phyloP scores from a whole-genome alignment of 1,284 basidiomycete species.

The Heliocybe sulcata region DNA sequence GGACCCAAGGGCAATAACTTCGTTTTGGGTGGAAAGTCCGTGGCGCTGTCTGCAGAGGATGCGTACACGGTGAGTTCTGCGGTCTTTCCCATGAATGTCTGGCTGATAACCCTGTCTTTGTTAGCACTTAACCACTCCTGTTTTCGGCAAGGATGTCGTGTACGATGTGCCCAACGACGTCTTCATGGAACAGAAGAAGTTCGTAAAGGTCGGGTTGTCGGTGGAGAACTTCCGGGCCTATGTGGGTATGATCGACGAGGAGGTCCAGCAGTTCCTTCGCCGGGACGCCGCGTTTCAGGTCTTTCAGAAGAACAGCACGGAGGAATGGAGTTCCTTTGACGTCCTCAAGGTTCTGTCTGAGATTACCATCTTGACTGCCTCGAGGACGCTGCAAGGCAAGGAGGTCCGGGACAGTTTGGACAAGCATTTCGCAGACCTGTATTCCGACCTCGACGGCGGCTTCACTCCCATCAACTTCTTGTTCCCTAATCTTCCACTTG shows the following conservation, averaged over 20 bases:
- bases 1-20: constrained; percentile 94
- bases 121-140: constrained; percentile 83
- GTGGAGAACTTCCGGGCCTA: constrained; percentile 90
- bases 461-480: constrained; percentile 93
- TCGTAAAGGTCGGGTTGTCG: constrained; percentile 91
- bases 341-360: constrained; percentile 77
- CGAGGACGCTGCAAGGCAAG: constrained; percentile 87
- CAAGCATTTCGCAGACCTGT: constrained; percentile 83
- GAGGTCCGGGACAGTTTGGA: constrained; percentile 81
- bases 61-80: constrained; percentile 75
- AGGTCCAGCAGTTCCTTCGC: constrained; percentile 69
- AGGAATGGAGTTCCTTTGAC: constrained; percentile 71
- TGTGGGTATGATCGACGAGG: constrained; percentile 85
- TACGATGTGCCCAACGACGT: constrained; percentile 96
- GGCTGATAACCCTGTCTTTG: constrained; percentile 5
- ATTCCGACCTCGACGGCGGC: constrained; percentile 88
- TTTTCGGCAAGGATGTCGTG: constrained; percentile 97
- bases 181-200: constrained; percentile 99
- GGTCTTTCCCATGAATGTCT: constrained; percentile 5
- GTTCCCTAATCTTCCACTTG: constrained; percentile 90
- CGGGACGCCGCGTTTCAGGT: constrained; percentile 54
- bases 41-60: constrained; percentile 92
- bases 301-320: constrained; percentile 55
- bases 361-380: constrained; percentile 93
- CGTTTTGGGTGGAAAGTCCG: constrained; percentile 89